Base-by-base conservation (phyloP, 164 flowering plant genomes). In the Berberis vulgaris region DNA sequence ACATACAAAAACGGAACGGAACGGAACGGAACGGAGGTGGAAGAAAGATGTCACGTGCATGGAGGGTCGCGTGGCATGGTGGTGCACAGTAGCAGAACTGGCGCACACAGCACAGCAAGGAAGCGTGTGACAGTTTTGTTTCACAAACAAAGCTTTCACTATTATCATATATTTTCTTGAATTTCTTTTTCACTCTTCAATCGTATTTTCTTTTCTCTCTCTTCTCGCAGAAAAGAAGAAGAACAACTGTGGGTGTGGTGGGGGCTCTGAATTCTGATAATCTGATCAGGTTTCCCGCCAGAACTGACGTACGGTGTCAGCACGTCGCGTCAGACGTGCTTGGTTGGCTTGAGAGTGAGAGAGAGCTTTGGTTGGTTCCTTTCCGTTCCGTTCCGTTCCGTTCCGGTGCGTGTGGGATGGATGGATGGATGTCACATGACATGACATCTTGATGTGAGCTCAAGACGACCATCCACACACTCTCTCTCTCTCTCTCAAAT, bases 321-420 rank as follows among this genome's bases (percentile, higher is more conserved):
- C 8, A 57, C 60, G 60, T 57, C 60, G 44, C 60, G 60, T 57
- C 60, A 57, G 60, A 57, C 45, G 58, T 55, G 41, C 58, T 39
- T 5, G 38, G 58, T 13, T 57, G 44, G 60, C 45, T 6, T 57
- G 1, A 57, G 60, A 41, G 60, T 26, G 26, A 26, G 26, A 26
- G 26, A 26, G 26, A 26, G 26, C 26, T 26, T 26, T 26, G 0
- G 26, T 26, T 26, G 26, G 26, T 26, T 26, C 26, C 26, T 26
- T 26, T 26, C 26, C 26, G 26, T 26, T 26, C 26, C 26, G 26
- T 26, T 26, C 26, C 26, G 26, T 26, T 26, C 26, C 26, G 26
- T 26, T 26, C 26, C 26, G 45, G 6, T 41, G 45, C n/a, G 41
- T 41, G 8, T 50, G 2, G 49, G 49, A 46, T 5, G 49, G 49